Percentiles rank a stretch among this genome's conserved stretches.
Conservation (phyloP, 192 early-diverging fungal species). For the Fimicolochytrium jonesii region DNA sequence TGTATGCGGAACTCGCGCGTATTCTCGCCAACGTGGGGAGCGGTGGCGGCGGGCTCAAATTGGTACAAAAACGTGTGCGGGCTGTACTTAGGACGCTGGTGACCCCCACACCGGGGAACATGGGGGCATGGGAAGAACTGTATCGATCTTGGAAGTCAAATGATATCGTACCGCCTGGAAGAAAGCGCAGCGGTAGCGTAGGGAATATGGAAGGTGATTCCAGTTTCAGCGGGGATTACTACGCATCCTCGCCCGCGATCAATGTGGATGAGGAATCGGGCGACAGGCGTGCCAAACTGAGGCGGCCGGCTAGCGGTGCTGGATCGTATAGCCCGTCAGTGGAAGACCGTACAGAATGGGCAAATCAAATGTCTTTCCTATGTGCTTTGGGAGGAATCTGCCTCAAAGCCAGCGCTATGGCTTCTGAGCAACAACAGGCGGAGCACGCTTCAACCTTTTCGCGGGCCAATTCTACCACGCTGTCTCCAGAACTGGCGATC, state of each 20-base stretch:
- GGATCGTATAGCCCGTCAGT: not conserved
- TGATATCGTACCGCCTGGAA: not conserved
- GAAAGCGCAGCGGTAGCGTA: slow-evolving; percentile 8
- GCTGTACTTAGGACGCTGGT: slow-evolving; percentile 61
- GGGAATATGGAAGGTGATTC: no score
- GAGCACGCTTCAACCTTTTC: not conserved
- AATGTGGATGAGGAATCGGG: not conserved
- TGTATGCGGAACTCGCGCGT: slow-evolving; percentile 60
- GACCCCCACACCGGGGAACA: slow-evolving; percentile 64
- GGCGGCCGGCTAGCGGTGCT: slow-evolving; percentile 3
- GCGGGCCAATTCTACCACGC: not conserved
- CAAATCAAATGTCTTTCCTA: slow-evolving; percentile 79
- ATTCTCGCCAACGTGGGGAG: slow-evolving; percentile 11
- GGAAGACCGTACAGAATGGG: slow-evolving; percentile 60
- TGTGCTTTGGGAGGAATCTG: slow-evolving; percentile 76
- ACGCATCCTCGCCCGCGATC: no score
- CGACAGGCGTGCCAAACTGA: not conserved
- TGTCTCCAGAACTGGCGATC: not conserved
- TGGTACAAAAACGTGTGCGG: slow-evolving; percentile 75
- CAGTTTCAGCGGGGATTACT: no score
- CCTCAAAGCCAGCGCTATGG: slow-evolving; percentile 30
- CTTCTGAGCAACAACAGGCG: slow-evolving; percentile 4
- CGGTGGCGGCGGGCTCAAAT: slow-evolving; percentile 51
- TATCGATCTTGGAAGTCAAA: slow-evolving; percentile 65
- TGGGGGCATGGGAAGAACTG: slow-evolving; percentile 80